phyloP scores from a whole-genome alignment of 2,329 filamentous ascomycete genomes.

The Didymella glomerata region DNA sequence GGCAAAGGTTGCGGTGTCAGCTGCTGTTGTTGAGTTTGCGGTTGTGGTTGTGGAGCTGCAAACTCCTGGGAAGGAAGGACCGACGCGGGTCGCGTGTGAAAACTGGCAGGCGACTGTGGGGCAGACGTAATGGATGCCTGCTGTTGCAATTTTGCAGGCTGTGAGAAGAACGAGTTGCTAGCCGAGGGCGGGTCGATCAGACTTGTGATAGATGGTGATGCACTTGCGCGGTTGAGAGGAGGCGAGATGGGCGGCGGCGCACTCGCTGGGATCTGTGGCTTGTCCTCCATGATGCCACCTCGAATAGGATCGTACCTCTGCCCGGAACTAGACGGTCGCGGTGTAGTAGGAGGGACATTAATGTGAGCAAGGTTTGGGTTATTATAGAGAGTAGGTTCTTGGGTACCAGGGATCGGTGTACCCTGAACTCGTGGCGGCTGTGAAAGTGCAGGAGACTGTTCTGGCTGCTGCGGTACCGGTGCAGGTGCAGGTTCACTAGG shows the following conservation, averaged over 20 bases:
- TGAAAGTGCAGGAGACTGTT: slow-evolving; percentile 37
- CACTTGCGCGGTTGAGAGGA: slow-evolving; percentile 75
- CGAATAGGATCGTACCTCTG: slow-evolving; percentile 92
- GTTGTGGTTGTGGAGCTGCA: slow-evolving; percentile 31
- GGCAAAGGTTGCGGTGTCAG: slow-evolving; percentile 21
- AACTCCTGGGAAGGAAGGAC: slow-evolving; percentile 43
- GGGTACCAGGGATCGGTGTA: slow-evolving; percentile 51
- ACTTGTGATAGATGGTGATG: slow-evolving; percentile 90
- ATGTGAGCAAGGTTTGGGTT: slow-evolving; percentile 50
- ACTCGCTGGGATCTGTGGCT: slow-evolving; percentile 54
- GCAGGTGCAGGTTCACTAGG: slow-evolving; percentile 37
- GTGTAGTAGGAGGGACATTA: slow-evolving; percentile 58
- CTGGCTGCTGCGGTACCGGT: slow-evolving; percentile 32
- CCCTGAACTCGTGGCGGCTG: slow-evolving; percentile 47
- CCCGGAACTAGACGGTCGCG: slow-evolving; percentile 70
- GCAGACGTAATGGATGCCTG: slow-evolving; percentile 51
- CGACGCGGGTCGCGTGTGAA: slow-evolving; percentile 38
- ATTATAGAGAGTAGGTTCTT: slow-evolving; percentile 48
- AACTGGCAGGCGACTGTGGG: slow-evolving; percentile 51
- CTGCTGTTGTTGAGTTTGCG: slow-evolving; percentile 25
- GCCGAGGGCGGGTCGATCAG: slow-evolving; percentile 75
- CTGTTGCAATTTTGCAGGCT: slow-evolving; percentile 45
- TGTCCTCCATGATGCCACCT: slow-evolving; percentile 61
- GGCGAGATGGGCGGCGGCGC: slow-evolving; percentile 58
- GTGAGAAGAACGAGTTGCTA: slow-evolving; percentile 49